Base-by-base conservation (phyloP, 169 alveolate species). In the Cryptosporidium meleagridis region DNA sequence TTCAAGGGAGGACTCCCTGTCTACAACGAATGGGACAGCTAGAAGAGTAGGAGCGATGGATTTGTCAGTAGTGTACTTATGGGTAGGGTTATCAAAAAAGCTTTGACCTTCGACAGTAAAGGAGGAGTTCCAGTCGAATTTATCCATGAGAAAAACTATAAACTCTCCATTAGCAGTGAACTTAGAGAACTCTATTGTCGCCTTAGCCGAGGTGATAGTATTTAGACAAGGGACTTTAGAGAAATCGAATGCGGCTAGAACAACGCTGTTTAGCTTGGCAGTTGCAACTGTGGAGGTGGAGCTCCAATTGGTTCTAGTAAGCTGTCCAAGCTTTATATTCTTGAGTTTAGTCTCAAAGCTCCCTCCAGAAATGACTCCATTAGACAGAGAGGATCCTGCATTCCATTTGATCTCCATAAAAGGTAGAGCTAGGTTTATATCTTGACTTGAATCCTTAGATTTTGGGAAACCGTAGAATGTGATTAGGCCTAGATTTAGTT, bases 81-180 rank as follows among this genome's bases (percentile, higher is more conserved):
- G 31, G 10, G 29, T 61, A 12, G 86, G 86, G 51, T 80, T 65
- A 21, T 65, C 48, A 26, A 80, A 61, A 26, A 80, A 80, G 69
- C 48, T 80, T 52, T 80, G 87, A 62, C 73, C 41, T 61, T 80
- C 75, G 18, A 41, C 61, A 8, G 44, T 12, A 58, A 73, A 73
- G 8, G 75, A 80, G 14, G 73, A 62, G 75, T 80, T 45, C 87
- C 87, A 80, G 68, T 80, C 75, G 33, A 80, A 80, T n/a, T 21
- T 4, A 23, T 62, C 75, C 75, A 80, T 61, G 14, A 59, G 53
- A 18, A 80, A 61, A 37, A 45, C 53, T 9, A 62, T 48, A 33
- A 80, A 61, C 33, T 80, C 87, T 10, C 87, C 86, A 33, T 58
- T 73, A 9, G 86, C 68, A 8, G 75, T 61, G 51, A 62, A 62